A percentile compares a stretch with the other conserved stretches of the same genome.
Evolutionary conservation across 352 stramenopile species (phyloP).

Genomic region (Phytophthora podocarpi): DNA sequence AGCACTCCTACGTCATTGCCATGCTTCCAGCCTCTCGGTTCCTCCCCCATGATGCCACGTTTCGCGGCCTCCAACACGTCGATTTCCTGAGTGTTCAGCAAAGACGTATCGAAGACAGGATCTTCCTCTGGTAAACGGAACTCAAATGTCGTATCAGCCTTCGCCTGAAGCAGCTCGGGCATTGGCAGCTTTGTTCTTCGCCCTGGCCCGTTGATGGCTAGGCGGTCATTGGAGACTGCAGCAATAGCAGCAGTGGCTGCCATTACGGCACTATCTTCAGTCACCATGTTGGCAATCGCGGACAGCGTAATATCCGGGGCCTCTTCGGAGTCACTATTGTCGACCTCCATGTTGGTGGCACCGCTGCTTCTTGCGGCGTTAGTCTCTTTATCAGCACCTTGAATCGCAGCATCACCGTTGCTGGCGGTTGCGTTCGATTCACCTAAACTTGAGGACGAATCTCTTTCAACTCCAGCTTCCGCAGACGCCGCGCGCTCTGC

Average conservation of each 20-base stretch:
- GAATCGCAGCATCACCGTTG: constrained; percentile 24
- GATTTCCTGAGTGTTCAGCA: constrained; percentile 62
- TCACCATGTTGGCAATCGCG: constrained; percentile 88
- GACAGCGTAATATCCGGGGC: constrained; percentile 78
- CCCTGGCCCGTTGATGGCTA: constrained; percentile 50
- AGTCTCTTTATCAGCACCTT: constrained; percentile 34
- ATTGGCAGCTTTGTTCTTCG: constrained; percentile 33
- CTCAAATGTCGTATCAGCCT: constrained; percentile 53
- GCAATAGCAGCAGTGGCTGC: constrained; percentile 54
- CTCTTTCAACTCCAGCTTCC: constrained; percentile 24
- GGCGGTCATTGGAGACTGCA: constrained; percentile 38
- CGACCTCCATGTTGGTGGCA: constrained; percentile 79
- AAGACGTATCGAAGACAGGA: constrained; percentile 58
- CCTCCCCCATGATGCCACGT: constrained; percentile 72
- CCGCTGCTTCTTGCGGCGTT: constrained; percentile 29
- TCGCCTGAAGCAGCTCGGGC: constrained; percentile 35
- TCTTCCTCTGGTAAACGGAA: constrained; percentile 74
- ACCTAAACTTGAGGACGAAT: constrained; percentile 26
- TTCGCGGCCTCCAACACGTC: constrained; percentile 64
- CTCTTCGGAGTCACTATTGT: constrained; percentile 83
- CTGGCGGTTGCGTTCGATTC: constrained; percentile 12
- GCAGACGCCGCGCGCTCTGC: constrained; percentile 46
- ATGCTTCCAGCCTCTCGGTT: constrained; percentile 61
- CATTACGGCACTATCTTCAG: constrained; percentile 79
- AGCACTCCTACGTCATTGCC: constrained; percentile 80